Evolutionary conservation across 805 yeast genomes (phyloP), one percentile per base, ranked within the genome.

Genomic region (Lipomyces starkeyi): DNA sequence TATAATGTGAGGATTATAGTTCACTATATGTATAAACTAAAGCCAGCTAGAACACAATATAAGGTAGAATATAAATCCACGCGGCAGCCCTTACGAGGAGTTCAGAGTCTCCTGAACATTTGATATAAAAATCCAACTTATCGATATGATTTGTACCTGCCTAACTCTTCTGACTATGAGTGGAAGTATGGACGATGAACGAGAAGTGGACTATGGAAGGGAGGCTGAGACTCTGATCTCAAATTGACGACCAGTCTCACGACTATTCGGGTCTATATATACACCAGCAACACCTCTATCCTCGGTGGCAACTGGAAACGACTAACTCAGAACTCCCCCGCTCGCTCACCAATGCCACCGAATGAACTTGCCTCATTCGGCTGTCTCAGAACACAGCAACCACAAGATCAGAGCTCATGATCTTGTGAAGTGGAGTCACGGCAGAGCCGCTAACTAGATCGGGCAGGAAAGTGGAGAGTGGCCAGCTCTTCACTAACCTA

Each of bases 381-480:
- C 55, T 20, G 14, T 52, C 55, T 52, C 55, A 52, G 55, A 52
- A 52, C 55, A n/a, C 55, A 52, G 55, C 55, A 52, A 52, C 3
- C 55, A 52, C 55, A 52, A 52, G 55, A 52, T 52, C 55, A 52
- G 55, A 52, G 17, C 55, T 52, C 55, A 52, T 52, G 55, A 52
- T n/a, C 55, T 52, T 52, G 55, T n/a, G 55, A 52, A 14, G 55
- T 11, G 55, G 55, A n/a, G 27, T n/a, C 55, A 52, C 25, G 29
- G 55, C 55, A 52, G 9, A 52, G 55, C 25, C 17, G 55, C 55
- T 52, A 52, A 52, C 25, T 22, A 52, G 55, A 52, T 52, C 55
- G 25, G 27, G 9, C 55, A 52, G 55, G 55, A 17, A 52, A 52
- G 25, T 52, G 55, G 25, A n/a, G 55, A 52, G 9, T 25, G 55